A percentile compares a stretch with the other conserved stretches of the same genome.
phyloP scores from a whole-genome alignment of 192 early-diverging fungal species.

The Diversispora epigaea region DNA sequence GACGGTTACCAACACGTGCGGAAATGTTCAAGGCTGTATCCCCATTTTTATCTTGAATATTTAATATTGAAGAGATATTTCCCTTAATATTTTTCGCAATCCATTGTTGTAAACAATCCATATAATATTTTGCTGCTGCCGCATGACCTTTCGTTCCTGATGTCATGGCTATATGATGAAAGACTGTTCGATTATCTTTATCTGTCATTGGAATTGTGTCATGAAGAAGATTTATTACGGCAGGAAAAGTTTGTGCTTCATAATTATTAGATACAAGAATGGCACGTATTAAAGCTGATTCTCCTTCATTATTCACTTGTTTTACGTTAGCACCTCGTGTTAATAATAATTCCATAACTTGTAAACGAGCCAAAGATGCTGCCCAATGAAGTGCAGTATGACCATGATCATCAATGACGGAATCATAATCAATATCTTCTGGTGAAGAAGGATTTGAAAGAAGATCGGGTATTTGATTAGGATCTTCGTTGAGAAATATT shows the following conservation, averaged over 20 bases:
- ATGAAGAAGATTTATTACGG: conserved; percentile 70
- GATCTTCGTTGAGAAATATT: conserved; percentile 80
- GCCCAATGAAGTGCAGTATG: conserved; percentile 98
- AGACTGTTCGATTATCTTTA: conserved; percentile 70
- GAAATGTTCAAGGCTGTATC: conserved; percentile 92
- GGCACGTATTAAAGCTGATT: conserved; percentile 85
- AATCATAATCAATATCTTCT: conserved; percentile 68
- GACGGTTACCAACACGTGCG: conserved; percentile 69
- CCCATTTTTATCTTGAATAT: conserved; percentile 68
- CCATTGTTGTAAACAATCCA: conserved; percentile 78
- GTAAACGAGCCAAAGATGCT: conserved; percentile 77
- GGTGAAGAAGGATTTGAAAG: conserved; percentile 42
- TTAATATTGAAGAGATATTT: conserved; percentile 49
- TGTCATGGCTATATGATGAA: conserved; percentile 87
- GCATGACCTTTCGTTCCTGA: conserved; percentile 66
- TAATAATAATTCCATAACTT: conserved; percentile 74
- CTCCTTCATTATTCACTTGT: conserved; percentile 74
- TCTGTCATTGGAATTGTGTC: conserved; percentile 72
- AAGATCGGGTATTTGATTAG: conserved; percentile 57
- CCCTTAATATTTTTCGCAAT: conserved; percentile 50
- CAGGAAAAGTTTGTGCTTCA: conserved; percentile 77
- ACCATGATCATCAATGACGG: conserved; percentile 91
- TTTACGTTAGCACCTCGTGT: conserved; percentile 70
- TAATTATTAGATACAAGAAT: conserved; percentile 85
- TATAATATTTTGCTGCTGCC: conserved; percentile 80